Percentiles rank a stretch among this genome's conserved stretches.
Conservation (phyloP, 2,329 filamentous ascomycete genomes). For the Huntiella bhutanensis region DNA sequence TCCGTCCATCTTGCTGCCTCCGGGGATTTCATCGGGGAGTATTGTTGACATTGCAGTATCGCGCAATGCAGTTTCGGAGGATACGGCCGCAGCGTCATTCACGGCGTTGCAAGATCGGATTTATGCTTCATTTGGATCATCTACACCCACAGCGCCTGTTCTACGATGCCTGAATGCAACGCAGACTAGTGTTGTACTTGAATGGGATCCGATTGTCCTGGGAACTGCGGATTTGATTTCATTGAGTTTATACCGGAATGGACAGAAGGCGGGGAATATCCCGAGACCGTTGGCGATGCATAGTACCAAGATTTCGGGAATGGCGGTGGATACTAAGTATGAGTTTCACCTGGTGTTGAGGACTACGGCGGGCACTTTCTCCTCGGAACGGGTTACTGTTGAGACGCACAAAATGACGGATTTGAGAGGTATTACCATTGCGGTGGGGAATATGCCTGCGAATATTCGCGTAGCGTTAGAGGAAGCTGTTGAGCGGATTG, state of each 20-base stretch:
- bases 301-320: slow-evolving; percentile 88
- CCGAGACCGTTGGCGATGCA: slow-evolving; percentile 71
- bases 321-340: slow-evolving; percentile 94
- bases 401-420: slow-evolving; percentile 98
- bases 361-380: slow-evolving; percentile 74
- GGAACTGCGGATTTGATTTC: slow-evolving; percentile 83
- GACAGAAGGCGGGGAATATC: slow-evolving; percentile 89
- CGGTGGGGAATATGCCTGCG: slow-evolving; percentile 65
- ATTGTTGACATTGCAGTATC: slow-evolving; percentile 95
- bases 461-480: slow-evolving; percentile 53
- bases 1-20: slow-evolving; percentile 86
- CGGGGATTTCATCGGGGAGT: slow-evolving; percentile 84
- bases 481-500: slow-evolving; percentile 67
- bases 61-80: slow-evolving; percentile 67
- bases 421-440: slow-evolving; percentile 84
- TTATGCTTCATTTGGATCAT: slow-evolving; percentile 65
- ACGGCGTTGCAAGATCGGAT: slow-evolving; percentile 75
- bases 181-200: slow-evolving; percentile 92
- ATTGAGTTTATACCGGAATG: slow-evolving; percentile 83
- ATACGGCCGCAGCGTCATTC: slow-evolving; percentile 56
- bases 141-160: slow-evolving; percentile 54
- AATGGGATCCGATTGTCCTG: slow-evolving; percentile 90
- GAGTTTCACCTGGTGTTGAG: slow-evolving; percentile 81
- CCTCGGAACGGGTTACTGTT: slow-evolving; percentile 66
- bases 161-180: slow-evolving; percentile 92